phyloP scores from a whole-genome alignment of 371 early-diverging fungal species.

The Phascolomyces articulosus region DNA sequence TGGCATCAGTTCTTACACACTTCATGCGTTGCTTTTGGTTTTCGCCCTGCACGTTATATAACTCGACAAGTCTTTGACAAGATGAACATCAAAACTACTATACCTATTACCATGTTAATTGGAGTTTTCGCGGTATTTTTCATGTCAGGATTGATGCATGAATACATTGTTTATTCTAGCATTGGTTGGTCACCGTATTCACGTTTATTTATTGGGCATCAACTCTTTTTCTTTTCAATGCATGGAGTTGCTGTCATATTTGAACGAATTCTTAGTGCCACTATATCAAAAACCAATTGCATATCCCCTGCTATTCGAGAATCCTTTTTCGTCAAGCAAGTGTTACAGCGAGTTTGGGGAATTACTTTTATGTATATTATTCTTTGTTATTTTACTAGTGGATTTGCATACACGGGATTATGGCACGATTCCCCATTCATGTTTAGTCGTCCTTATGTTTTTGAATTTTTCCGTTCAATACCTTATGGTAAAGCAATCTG shows the following conservation, averaged over 20 bases:
- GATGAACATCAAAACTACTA: slow-evolving; percentile 20
- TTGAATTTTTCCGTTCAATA: slow-evolving; percentile 9
- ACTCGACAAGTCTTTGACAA: slow-evolving; percentile 26
- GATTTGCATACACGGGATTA: slow-evolving; percentile 34
- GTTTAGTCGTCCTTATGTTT: slow-evolving; percentile 6
- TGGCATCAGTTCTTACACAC: slow-evolving; percentile 45
- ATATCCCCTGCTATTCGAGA: not conserved
- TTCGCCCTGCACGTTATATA: slow-evolving; percentile 34
- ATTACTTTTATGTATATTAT: slow-evolving; percentile 14
- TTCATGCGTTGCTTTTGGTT: slow-evolving; percentile 46
- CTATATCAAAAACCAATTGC: not conserved
- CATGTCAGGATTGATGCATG: slow-evolving; percentile 32
- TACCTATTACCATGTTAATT: slow-evolving; percentile 9
- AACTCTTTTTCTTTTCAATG: slow-evolving; percentile 29
- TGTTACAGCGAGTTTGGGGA: slow-evolving; percentile 25
- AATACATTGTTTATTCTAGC: slow-evolving; percentile 30
- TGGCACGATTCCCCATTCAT: slow-evolving; percentile 15
- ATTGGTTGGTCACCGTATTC: slow-evolving; percentile 31
- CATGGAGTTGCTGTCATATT: slow-evolving; percentile 28
- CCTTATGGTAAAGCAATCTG: slow-evolving; percentile 17
- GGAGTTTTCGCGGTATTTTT: slow-evolving; percentile 28
- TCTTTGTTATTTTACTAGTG: slow-evolving; percentile 29
- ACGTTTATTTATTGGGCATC: slow-evolving; percentile 26
- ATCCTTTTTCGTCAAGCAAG: not conserved
- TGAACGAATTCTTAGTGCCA: slow-evolving; percentile 3